Conservation (phyloP, 2,329 filamentous ascomycete genomes). For the Fusarium oligoseptatum region DNA sequence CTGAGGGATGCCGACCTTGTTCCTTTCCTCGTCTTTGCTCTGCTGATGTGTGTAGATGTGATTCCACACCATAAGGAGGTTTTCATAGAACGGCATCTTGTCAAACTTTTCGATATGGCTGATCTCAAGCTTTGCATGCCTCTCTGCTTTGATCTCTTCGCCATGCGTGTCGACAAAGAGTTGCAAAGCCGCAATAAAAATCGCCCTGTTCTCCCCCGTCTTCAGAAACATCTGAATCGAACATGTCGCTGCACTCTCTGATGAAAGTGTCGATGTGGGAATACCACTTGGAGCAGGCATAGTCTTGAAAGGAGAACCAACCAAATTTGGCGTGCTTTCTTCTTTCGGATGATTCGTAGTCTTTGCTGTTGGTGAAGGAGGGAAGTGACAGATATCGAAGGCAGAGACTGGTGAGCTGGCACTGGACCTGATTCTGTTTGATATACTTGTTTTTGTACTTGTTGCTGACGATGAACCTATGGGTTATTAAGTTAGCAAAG, state of each 20-base stretch:
- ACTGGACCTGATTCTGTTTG: constrained; percentile 20
- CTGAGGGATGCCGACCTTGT: constrained; percentile 17
- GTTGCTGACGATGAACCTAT: constrained; percentile 43
- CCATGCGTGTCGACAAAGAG: neutral
- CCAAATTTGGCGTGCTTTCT: constrained; percentile 38
- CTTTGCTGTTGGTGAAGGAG: constrained; percentile 46
- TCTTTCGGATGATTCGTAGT: constrained; percentile 23
- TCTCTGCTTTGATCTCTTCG: neutral
- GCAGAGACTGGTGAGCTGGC: constrained; percentile 40
- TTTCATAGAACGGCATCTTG: neutral
- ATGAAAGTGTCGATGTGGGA: neutral
- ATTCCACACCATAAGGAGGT: neutral
- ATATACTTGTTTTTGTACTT: constrained; percentile 44
- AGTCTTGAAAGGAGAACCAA: constrained; percentile 55
- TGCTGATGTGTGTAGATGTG: constrained; percentile 8
- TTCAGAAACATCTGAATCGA: neutral
- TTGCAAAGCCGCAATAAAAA: neutral
- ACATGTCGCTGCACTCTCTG: neutral
- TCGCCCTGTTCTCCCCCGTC: neutral
- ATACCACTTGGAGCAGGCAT: constrained; percentile 28
- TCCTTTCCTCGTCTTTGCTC: constrained; percentile 1
- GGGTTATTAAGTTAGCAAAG: neutral
- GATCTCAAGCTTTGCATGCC: no score
- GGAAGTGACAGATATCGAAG: constrained; percentile 51
- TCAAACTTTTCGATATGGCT: no score